Percentiles rank a stretch among this genome's conserved stretches.
Conservation (phyloP, 2,329 filamentous ascomycete genomes). For the Juglanconis sp. region DNA sequence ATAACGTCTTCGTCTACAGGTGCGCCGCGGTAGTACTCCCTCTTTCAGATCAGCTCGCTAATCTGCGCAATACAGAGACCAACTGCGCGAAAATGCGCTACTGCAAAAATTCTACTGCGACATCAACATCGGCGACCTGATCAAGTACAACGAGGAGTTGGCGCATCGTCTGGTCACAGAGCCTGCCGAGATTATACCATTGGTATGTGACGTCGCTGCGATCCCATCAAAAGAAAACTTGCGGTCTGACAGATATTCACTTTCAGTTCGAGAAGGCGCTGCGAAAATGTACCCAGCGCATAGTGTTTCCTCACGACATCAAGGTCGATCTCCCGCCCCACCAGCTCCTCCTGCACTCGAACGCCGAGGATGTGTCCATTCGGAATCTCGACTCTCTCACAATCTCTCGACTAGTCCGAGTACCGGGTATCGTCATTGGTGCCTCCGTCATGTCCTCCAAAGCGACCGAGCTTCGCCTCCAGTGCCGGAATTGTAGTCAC, state of each 20-base stretch:
- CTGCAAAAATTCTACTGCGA: constrained; percentile 95
- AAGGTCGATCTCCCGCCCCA: constrained; percentile 76
- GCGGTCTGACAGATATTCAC: constrained; percentile 1
- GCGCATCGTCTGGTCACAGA: constrained; percentile 86
- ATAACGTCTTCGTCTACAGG: constrained; percentile 95
- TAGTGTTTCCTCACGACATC: constrained; percentile 76
- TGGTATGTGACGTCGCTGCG: constrained; percentile 54
- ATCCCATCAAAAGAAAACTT: neutral
- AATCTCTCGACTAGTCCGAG: constrained; percentile 90
- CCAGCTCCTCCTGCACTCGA: constrained; percentile 91
- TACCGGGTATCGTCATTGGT: constrained; percentile 96
- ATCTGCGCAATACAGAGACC: constrained; percentile 63
- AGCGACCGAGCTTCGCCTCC: constrained; percentile 79
- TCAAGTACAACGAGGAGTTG: constrained; percentile 93
- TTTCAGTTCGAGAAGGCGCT: constrained; percentile 83
- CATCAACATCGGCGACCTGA: constrained; percentile 90
- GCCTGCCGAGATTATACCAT: constrained; percentile 85
- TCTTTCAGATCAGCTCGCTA: constrained; percentile 14
- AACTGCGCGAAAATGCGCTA: constrained; percentile 90
- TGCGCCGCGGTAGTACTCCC: constrained; percentile 34
- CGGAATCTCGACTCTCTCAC: constrained; percentile 89
- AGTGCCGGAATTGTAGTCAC: constrained; percentile 83
- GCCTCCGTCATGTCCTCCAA: constrained; percentile 97
- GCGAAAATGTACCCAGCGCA: constrained; percentile 86
- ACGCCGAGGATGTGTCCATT: constrained; percentile 85